Percentiles rank a stretch among this genome's conserved stretches.
Evolutionary conservation across 257 asterid genomes (phyloP).

Genomic region (Primulina tabacum): DNA sequence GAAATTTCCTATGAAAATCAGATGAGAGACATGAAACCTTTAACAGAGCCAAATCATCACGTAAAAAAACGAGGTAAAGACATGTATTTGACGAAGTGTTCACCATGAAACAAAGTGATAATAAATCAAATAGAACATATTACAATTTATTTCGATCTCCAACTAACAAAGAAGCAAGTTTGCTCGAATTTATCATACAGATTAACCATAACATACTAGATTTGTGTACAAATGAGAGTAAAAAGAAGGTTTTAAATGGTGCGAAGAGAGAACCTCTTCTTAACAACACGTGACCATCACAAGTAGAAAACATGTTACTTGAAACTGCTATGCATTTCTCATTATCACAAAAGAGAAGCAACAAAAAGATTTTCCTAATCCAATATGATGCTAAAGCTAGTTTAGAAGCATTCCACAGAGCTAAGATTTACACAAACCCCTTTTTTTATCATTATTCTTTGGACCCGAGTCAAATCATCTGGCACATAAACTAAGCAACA

Average conservation of each 20-base stretch:
- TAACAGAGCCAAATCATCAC: background rate
- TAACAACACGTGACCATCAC: too few species aligned
- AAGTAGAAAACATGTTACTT: too few species aligned
- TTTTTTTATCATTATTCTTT: too few species aligned
- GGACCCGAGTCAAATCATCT: background rate
- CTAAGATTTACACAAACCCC: background rate
- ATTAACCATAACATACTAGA: background rate
- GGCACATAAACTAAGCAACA: background rate
- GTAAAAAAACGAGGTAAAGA: background rate
- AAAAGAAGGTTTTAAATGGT: too few species aligned
- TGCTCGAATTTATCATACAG: too few species aligned
- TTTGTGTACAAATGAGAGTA: background rate
- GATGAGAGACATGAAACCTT: background rate
- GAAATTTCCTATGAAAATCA: background rate
- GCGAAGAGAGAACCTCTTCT: too few species aligned
- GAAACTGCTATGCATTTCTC: background rate
- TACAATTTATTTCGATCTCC: background rate
- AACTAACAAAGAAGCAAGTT: background rate
- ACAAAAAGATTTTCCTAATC: background rate
- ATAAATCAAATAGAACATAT: background rate
- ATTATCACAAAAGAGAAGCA: background rate
- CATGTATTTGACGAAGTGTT: background rate
- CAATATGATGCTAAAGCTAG: background rate
- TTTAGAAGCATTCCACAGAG: background rate
- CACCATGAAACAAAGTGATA: background rate